Evolutionary conservation across 2,329 filamentous ascomycete species (phyloP).

Genomic region (Bipolaris zeicola): DNA sequence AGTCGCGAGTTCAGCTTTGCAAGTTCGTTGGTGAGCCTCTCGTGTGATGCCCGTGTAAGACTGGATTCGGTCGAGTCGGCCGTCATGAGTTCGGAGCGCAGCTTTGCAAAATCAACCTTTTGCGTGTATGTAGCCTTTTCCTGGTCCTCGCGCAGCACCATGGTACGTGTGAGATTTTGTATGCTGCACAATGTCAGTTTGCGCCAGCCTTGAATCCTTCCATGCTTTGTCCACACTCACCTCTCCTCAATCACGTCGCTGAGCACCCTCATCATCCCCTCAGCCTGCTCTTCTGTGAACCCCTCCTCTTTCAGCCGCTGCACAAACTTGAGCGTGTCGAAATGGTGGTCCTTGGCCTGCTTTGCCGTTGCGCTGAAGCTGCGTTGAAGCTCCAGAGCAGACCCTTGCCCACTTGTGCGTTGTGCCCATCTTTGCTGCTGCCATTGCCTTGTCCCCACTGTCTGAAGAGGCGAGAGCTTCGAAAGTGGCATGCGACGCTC

Average conservation of each 20-base stretch:
- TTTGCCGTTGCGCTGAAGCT: slow-evolving; percentile 71
- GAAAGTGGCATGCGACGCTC: slow-evolving; percentile 18
- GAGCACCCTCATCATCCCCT: slow-evolving; percentile 97
- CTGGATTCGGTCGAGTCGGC: slow-evolving; percentile 90
- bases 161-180: slow-evolving; percentile 94
- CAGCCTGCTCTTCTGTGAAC: slow-evolving; percentile 92
- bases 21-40: slow-evolving; percentile 90
- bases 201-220: neutral
- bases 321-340: slow-evolving; percentile 97
- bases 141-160: slow-evolving; percentile 95
- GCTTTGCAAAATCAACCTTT: slow-evolving; percentile 97
- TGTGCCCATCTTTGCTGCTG: slow-evolving; percentile 13
- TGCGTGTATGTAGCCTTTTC: slow-evolving; percentile 78
- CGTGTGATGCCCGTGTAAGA: slow-evolving; percentile 86
- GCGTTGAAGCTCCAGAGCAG: slow-evolving; percentile 25
- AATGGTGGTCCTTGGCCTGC: slow-evolving; percentile 81
- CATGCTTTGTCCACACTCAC: slow-evolving; percentile 49
- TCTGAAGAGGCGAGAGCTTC: slow-evolving; percentile 14
- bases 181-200: slow-evolving; percentile 63
- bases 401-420: slow-evolving; percentile 8
- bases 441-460: slow-evolving; percentile 10
- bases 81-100: slow-evolving; percentile 90
- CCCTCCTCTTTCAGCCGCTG: slow-evolving; percentile 87
- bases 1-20: slow-evolving; percentile 89
- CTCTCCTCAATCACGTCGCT: slow-evolving; percentile 97